Conservation (phyloP, 2,329 filamentous ascomycete species). For the Ilyonectria mors-panacis region DNA sequence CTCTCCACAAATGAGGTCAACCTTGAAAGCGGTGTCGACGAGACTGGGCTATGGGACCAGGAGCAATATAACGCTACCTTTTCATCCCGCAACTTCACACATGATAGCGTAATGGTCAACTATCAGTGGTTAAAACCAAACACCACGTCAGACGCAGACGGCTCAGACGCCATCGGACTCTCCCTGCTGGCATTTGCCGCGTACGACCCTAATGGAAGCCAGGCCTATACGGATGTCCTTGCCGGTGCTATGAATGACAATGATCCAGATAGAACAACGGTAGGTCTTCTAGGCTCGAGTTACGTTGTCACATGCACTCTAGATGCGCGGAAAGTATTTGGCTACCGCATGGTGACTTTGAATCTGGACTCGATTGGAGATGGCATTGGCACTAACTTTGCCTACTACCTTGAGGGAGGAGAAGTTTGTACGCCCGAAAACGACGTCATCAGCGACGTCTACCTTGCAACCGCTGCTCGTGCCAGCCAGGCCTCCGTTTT, state of each 20-base stretch:
- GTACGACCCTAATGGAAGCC: not conserved
- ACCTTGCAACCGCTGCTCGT: not conserved
- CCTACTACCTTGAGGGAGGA: not conserved
- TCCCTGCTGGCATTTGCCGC: not conserved
- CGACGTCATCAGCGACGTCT: not conserved
- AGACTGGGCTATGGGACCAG: not conserved
- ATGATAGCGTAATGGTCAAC: not conserved
- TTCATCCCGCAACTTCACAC: not conserved
- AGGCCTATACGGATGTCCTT: not conserved
- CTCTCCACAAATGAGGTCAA: not conserved
- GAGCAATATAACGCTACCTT: not conserved
- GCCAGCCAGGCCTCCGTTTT: not conserved
- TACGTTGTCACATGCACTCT: slow-evolving; percentile 3
- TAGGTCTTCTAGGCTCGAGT: not conserved
- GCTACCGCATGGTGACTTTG: not conserved
- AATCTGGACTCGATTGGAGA: not conserved
- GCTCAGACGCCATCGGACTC: not conserved
- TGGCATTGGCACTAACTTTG: not conserved
- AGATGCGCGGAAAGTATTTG: not conserved
- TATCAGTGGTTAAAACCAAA: not conserved
- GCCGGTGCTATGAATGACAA: slow-evolving; percentile 1
- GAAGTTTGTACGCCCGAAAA: not conserved
- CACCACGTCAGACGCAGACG: not conserved
- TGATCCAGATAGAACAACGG: not conserved
- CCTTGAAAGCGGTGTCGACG: not conserved